These are phyloP conservation scores for Pulveroboletus ravenelii DNA, from an alignment of 768 basidiomycete species.

Conservation along the genomic window DNA sequence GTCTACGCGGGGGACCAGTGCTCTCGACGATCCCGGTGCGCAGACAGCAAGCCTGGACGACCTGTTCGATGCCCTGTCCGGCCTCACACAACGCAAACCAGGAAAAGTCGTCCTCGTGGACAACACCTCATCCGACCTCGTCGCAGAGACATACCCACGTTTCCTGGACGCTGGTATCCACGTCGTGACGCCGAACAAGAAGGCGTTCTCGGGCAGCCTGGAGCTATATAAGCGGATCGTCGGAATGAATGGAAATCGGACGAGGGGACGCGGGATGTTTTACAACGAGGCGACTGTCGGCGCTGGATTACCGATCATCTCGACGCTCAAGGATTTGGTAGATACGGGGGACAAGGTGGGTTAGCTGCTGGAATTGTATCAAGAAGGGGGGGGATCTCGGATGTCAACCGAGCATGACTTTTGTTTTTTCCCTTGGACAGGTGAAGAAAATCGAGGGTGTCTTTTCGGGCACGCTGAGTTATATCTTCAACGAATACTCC, in stretches of 20 bases:
- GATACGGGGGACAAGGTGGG: slow-evolving; percentile 86
- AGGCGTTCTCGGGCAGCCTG: slow-evolving; percentile 78
- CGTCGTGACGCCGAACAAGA: slow-evolving; percentile 97
- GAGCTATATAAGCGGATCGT: slow-evolving; percentile 66
- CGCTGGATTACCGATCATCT: slow-evolving; percentile 89
- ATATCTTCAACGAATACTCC: slow-evolving; percentile 97
- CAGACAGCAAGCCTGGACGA: slow-evolving; percentile 35
- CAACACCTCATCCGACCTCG: slow-evolving; percentile 81
- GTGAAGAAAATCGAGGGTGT: slow-evolving; percentile 94
- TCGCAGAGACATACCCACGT: slow-evolving; percentile 77
- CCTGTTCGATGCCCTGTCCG: slow-evolving; percentile 40
- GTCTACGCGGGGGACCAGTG: slow-evolving; percentile 42
- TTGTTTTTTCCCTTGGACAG: slow-evolving; percentile 32
- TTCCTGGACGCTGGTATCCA: slow-evolving; percentile 76
- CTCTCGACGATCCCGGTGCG: slow-evolving; percentile 40
- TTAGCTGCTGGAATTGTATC: neutral
- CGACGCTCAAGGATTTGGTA: slow-evolving; percentile 88
- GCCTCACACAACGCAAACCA: slow-evolving; percentile 38
- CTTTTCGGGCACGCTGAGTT: slow-evolving; percentile 95
- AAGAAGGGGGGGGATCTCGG: neutral
- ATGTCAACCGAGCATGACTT: neutral
- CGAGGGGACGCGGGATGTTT: slow-evolving; percentile 47
- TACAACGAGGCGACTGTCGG: slow-evolving; percentile 92
- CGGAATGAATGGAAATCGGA: slow-evolving; percentile 31
- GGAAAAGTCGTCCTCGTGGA: slow-evolving; percentile 75